Percentiles rank a stretch among this genome's conserved stretches.
Conservation (phyloP, 108 stramenopile species). For the Conticribra guillardii region DNA sequence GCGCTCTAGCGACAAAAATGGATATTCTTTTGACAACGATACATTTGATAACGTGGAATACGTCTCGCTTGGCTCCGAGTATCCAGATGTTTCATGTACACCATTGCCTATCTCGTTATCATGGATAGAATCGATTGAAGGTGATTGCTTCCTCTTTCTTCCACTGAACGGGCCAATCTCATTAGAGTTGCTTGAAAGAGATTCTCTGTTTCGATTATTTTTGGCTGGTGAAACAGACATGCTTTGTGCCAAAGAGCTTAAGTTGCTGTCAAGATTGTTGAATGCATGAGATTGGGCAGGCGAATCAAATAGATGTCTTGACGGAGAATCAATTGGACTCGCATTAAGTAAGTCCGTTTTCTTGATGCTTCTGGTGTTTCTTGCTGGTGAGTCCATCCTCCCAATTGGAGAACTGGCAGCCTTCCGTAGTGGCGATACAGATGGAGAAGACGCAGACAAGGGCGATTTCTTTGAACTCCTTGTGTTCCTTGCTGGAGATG, state of each 20-base stretch:
- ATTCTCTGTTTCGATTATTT: too few relatives aligned
- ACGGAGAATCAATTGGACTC: too few relatives aligned
- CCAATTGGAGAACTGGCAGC: background rate
- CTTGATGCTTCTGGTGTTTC: slow-evolving; percentile 16
- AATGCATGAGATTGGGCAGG: too few relatives aligned
- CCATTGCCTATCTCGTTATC: background rate
- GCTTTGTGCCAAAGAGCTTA: too few relatives aligned
- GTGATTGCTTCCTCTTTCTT: slow-evolving; percentile 17
- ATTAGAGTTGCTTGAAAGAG: background rate
- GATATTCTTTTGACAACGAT: slow-evolving; percentile 36
- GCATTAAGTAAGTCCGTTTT: background rate
- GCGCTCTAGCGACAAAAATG: slow-evolving; percentile 26
- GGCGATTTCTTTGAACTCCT: background rate
- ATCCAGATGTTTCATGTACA: background rate
- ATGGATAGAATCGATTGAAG: slow-evolving; percentile 10
- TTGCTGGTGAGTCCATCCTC: background rate
- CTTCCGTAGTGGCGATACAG: background rate
- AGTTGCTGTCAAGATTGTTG: too few relatives aligned
- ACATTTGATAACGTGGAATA: background rate
- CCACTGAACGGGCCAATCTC: slow-evolving; percentile 25
- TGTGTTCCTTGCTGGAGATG: slow-evolving; percentile 29
- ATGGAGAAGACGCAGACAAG: background rate
- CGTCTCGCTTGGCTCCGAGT: slow-evolving; percentile 8
- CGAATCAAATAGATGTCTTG: too few relatives aligned
- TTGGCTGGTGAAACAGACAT: too few relatives aligned